These are phyloP conservation scores for Clathrospora elynae DNA, from an alignment of 2,329 filamentous ascomycete species.

Conservation along the genomic window DNA sequence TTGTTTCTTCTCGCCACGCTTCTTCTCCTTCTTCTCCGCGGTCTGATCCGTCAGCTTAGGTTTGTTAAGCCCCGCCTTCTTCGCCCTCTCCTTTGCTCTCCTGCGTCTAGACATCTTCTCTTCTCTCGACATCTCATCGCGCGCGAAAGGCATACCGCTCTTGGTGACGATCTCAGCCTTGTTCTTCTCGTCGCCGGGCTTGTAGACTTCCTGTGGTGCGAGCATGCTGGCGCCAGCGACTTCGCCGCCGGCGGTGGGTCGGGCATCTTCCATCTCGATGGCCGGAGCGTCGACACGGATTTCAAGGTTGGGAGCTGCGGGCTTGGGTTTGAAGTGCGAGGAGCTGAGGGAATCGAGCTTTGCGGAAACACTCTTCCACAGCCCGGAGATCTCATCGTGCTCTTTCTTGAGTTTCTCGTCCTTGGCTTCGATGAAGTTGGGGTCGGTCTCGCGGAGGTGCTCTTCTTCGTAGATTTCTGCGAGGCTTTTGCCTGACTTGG, in stretches of 20 bases:
- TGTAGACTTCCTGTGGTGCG: slow-evolving; percentile 93
- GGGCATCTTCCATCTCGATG: slow-evolving; percentile 91
- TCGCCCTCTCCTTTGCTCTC: slow-evolving; percentile 82
- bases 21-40: slow-evolving; percentile 56
- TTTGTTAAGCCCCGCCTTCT: slow-evolving; percentile 65
- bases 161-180: slow-evolving; percentile 77
- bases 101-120: slow-evolving; percentile 78
- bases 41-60: slow-evolving; percentile 41
- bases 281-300: slow-evolving; percentile 91
- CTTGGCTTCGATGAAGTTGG: slow-evolving; percentile 77
- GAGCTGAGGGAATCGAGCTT: slow-evolving; percentile 88
- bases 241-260: slow-evolving; percentile 79
- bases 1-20: slow-evolving; percentile 61
- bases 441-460: slow-evolving; percentile 77
- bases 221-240: slow-evolving; percentile 73
- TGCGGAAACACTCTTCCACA: slow-evolving; percentile 81
- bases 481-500: slow-evolving; percentile 82
- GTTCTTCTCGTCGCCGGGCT: slow-evolving; percentile 70
- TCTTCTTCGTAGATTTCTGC: slow-evolving; percentile 96
- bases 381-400: slow-evolving; percentile 77
- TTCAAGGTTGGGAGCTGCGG: slow-evolving; percentile 77
- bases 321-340: slow-evolving; percentile 94
- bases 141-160: slow-evolving; percentile 75
- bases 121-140: slow-evolving; percentile 86
- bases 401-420: slow-evolving; percentile 83